Evolutionary conservation across 2,329 filamentous ascomycete species (phyloP).

Genomic region (Phyllosticta ampelicida): DNA sequence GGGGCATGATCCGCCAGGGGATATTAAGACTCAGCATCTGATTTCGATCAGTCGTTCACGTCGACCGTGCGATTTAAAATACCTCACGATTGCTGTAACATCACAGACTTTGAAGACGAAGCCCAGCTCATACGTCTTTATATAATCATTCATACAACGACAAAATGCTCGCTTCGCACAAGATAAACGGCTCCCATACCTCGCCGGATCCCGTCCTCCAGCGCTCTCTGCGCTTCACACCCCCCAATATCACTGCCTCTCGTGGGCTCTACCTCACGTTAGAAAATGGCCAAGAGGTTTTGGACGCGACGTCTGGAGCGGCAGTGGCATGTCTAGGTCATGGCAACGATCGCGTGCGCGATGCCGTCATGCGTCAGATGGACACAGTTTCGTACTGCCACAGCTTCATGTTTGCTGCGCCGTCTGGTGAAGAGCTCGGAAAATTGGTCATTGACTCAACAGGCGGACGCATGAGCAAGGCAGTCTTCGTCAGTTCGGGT

Average conservation of each 20-base stretch:
- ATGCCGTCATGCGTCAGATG: conserved; percentile 51
- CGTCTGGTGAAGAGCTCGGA: conserved; percentile 43
- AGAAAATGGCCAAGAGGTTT: conserved; percentile 47
- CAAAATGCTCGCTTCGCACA: background rate
- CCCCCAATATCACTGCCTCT: conserved; percentile 39
- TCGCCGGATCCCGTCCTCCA: conserved; percentile 36
- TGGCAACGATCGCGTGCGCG: conserved; percentile 47
- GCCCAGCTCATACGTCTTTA: background rate
- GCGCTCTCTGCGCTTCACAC: conserved; percentile 37
- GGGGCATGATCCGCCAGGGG: background rate
- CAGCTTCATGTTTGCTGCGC: conserved; percentile 47
- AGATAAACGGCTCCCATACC: background rate
- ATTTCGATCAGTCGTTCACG: background rate
- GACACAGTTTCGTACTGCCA: conserved; percentile 49
- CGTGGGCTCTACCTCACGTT: conserved; percentile 43
- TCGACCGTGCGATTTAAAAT: background rate
- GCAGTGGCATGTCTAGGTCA: conserved; percentile 64
- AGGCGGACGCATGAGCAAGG: conserved; percentile 41
- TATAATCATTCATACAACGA: background rate
- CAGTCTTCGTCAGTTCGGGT: conserved; percentile 50
- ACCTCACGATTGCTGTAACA: background rate
- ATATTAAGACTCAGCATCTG: background rate
- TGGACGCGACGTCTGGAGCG: conserved; percentile 65
- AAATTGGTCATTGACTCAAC: conserved; percentile 41
- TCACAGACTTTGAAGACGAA: background rate